Evolutionary conservation across 371 early-diverging fungal genomes (phyloP), one percentile per base, ranked within the genome.

Genomic region (Apophysomyces trapeziformis): DNA sequence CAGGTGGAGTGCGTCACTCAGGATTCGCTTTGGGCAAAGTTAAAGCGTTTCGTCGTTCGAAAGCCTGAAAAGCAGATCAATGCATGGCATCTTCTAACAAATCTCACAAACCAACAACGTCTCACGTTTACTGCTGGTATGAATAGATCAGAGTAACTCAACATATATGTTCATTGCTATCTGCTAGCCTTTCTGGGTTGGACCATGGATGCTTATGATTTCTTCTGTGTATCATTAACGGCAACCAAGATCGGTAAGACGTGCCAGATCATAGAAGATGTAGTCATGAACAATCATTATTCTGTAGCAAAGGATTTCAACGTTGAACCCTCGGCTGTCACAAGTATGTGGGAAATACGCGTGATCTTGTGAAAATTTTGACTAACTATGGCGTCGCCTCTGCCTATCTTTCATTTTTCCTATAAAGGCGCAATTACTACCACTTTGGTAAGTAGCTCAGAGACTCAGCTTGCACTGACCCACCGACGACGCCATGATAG

Each of bases 121-220:
- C 67, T 76, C 9, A 73, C 73, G 0, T 76, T 76, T 61, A 69
- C 69, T 56, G 71, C 77, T 60, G 77, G 77, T 76, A 65, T 63
- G 35, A 38, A 4, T 7, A 36, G 35, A 59, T 11, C 8, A n/a
- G 16, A 21, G 9, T 12, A 47, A 7, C 4, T n/a, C 57, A 2
- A 41, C 41, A 41, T 1, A 11, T 14, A 26, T 58, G 16, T 39
- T 35, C 36, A 44, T 54, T 45, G 5, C 7, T 4, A 21, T 41
- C 13, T 1, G 26, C 7, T 44, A 76, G 87, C 87, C 14, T 89
- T 86, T 60, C 73, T 88, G 60, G 90, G 87, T 9, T 90, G 90
- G 89, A 78, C 85, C 38, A 64, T 89, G n/a, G 89, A 90, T 70
- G 85, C 89, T 7, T 82, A 87, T 67, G 90, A 89, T 75, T 90